Evolutionary conservation across 352 stramenopile species (phyloP).

Genomic region (Pythium dissotocum): DNA sequence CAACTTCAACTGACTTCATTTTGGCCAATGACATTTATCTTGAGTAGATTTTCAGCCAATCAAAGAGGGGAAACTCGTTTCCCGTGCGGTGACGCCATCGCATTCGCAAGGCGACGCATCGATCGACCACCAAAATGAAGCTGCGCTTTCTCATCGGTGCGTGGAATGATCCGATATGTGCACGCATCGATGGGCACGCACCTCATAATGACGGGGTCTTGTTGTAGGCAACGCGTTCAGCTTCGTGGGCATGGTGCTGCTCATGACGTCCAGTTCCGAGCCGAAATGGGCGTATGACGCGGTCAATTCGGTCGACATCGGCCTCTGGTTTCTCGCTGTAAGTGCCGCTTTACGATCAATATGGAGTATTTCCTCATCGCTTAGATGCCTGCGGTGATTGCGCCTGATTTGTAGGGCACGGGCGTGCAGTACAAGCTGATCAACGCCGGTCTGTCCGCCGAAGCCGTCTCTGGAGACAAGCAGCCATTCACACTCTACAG

Average conservation of each 20-base stretch:
- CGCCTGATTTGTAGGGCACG: slow-evolving; percentile 36
- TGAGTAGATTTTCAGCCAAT: slow-evolving; percentile 16
- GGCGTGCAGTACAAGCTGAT: slow-evolving; percentile 85
- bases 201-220: neutral
- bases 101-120: neutral
- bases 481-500: slow-evolving; percentile 28
- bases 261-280: slow-evolving; percentile 46
- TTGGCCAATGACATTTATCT: slow-evolving; percentile 8
- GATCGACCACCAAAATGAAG: slow-evolving; percentile 16
- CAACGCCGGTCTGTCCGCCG: slow-evolving; percentile 54
- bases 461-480: slow-evolving; percentile 12
- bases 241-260: slow-evolving; percentile 47
- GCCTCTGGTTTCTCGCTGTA: slow-evolving; percentile 68
- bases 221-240: slow-evolving; percentile 51
- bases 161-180: neutral
- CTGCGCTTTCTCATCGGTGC: slow-evolving; percentile 25
- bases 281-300: slow-evolving; percentile 61
- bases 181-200: no score
- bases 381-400: neutral
- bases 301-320: slow-evolving; percentile 75
- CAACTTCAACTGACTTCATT: slow-evolving; percentile 20
- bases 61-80: neutral
- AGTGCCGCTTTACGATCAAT: neutral
- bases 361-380: neutral
- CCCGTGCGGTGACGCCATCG: neutral